A percentile compares a stretch with the other conserved stretches of the same genome.
phyloP scores from a whole-genome alignment of 345 rosid species.

The Euphorbia pulcherrima region DNA sequence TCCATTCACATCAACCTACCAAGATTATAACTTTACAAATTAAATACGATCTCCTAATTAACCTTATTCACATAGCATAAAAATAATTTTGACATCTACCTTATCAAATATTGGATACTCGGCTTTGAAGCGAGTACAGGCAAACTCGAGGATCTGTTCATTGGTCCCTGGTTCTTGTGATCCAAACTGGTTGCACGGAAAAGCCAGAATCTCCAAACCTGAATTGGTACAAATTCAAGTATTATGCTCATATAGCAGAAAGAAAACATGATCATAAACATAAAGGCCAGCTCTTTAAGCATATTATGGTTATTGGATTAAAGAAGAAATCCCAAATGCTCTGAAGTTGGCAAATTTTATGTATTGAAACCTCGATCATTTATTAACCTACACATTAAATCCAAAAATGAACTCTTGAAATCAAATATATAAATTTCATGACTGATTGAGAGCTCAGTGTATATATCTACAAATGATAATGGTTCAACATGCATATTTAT shows the following conservation, averaged over 20 bases:
- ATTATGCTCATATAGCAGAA: neutral
- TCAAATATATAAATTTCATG: no score
- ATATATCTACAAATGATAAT: no score
- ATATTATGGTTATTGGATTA: no score
- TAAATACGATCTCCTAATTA: neutral
- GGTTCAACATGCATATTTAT: no score
- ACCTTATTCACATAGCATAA: neutral
- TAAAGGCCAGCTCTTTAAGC: no score
- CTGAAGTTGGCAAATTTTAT: no score
- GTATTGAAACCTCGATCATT: no score
- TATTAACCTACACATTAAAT: no score
- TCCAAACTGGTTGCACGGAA: conserved; percentile 34
- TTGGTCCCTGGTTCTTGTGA: conserved; percentile 34
- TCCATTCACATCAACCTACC: conserved; percentile 86
- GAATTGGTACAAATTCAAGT: neutral
- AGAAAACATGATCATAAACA: no score
- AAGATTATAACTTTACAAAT: neutral
- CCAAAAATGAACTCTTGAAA: no score
- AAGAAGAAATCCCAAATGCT: no score
- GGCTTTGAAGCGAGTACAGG: conserved; percentile 36
- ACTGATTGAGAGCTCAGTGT: no score
- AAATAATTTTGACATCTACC: conserved; percentile 12
- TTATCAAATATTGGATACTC: conserved; percentile 36
- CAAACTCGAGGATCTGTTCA: conserved; percentile 32
- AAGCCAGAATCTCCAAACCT: conserved; percentile 36